These are phyloP conservation scores for Botrytis aclada DNA, from an alignment of 2,329 filamentous ascomycete species.

Conservation along the genomic window DNA sequence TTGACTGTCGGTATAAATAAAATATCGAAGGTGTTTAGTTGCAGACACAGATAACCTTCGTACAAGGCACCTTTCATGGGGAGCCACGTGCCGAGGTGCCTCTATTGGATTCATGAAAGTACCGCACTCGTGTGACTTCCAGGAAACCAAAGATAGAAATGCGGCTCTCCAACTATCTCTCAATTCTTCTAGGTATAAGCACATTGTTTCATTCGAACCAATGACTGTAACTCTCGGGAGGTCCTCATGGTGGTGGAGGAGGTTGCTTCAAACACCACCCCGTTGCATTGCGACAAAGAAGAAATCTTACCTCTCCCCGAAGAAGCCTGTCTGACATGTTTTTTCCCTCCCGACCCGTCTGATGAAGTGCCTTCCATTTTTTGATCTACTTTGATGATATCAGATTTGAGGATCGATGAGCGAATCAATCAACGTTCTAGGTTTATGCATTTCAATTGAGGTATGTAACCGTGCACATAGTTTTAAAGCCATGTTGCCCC, in stretches of 20 bases:
- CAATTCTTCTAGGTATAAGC: no score
- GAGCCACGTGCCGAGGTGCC: neutral
- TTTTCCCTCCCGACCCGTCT: conserved; percentile 4
- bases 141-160: neutral
- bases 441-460: neutral
- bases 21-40: neutral
- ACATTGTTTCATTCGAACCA: neutral
- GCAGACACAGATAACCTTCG: neutral
- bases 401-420: neutral
- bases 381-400: neutral
- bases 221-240: neutral
- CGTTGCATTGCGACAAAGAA: neutral
- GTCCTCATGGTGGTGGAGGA: neutral
- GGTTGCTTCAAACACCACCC: neutral
- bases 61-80: neutral
- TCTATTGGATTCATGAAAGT: neutral
- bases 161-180: neutral
- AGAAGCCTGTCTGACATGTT: conserved; percentile 16
- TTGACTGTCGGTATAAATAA: neutral
- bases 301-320: conserved; percentile 17
- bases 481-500: neutral
- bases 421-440: neutral
- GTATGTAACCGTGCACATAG: neutral
- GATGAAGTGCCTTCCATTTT: conserved; percentile 13
- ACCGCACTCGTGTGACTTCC: neutral